phyloP scores from a whole-genome alignment of 2,329 filamentous ascomycete genomes.

The Penicillium hordei region DNA sequence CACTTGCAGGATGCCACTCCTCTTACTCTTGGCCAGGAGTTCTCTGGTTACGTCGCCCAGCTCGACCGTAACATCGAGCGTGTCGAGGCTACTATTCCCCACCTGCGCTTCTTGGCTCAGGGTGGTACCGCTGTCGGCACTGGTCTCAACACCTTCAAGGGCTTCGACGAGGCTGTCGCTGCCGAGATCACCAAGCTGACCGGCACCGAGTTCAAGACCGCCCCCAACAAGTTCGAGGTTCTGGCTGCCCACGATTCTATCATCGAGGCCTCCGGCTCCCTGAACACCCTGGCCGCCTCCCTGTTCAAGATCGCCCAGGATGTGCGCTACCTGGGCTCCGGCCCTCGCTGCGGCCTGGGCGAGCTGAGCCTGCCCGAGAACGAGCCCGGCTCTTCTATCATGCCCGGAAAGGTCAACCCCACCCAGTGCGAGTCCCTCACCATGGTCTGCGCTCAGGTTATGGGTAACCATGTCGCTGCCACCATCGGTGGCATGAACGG shows the following conservation, averaged over 20 bases:
- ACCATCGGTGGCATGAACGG: constrained; percentile 96
- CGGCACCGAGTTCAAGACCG: constrained; percentile 88
- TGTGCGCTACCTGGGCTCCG: constrained; percentile 93
- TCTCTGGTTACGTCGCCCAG: constrained; percentile 95
- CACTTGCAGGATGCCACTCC: constrained; percentile 97
- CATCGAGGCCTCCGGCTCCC: constrained; percentile 86
- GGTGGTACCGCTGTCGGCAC: constrained; percentile 96
- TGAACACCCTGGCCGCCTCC: constrained; percentile 88
- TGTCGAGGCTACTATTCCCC: constrained; percentile 76
- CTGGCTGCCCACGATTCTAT: constrained; percentile 94
- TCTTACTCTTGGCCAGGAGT: constrained; percentile 92
- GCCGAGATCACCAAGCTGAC: constrained; percentile 90
- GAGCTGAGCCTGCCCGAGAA: constrained; percentile 95
- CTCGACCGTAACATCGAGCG: constrained; percentile 87
- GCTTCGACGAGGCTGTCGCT: constrained; percentile 91
- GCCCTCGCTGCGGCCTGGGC: constrained; percentile 90
- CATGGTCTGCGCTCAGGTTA: constrained; percentile 96
- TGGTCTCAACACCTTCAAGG: constrained; percentile 94
- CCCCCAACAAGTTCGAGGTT: constrained; percentile 98
- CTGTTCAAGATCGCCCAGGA: constrained; percentile 99
- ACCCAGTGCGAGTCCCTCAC: constrained; percentile 97
- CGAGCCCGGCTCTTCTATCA: constrained; percentile 96
- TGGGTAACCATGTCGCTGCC: constrained; percentile 92
- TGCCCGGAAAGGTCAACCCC: constrained; percentile 99
- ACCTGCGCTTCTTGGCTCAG: constrained; percentile 84